Conservation (phyloP, 2,329 filamentous ascomycete genomes). For the Colletotrichum cereale region DNA sequence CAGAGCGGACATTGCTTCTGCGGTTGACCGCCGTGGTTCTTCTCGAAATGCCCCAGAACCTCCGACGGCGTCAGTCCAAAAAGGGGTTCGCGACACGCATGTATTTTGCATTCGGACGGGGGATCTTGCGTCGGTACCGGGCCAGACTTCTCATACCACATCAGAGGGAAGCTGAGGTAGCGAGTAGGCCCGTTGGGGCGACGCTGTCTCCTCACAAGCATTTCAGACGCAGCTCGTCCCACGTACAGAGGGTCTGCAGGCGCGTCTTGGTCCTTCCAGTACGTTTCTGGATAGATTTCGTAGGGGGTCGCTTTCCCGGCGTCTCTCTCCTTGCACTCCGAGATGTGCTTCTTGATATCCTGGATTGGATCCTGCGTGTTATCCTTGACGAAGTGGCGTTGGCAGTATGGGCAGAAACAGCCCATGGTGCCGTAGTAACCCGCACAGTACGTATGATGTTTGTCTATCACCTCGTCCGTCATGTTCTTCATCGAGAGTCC, state of each 20-base stretch:
- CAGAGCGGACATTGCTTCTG: constrained; percentile 36
- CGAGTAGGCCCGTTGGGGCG: constrained; percentile 22
- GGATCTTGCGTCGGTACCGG: constrained; percentile 27
- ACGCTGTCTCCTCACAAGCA: constrained; percentile 5
- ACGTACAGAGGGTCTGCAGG: constrained; percentile 36
- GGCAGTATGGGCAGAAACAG: constrained; percentile 44
- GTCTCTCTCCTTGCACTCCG: constrained; percentile 2
- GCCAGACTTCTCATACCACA: constrained; percentile 37
- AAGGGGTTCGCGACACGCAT: constrained; percentile 32
- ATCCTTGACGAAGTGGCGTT: constrained; percentile 6
- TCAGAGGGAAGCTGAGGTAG: constrained; percentile 20
- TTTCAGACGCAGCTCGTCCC: constrained; percentile 5
- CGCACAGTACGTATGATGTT: constrained; percentile 39
- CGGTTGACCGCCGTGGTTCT: constrained; percentile 29
- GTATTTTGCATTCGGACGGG: constrained; percentile 27
- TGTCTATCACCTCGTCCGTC: constrained; percentile 24
- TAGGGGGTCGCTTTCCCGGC: constrained; percentile 26
- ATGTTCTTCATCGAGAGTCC: constrained; percentile 31
- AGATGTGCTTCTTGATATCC: constrained; percentile 29
- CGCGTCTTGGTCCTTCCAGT: constrained; percentile 20
- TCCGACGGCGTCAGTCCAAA: constrained; percentile 36
- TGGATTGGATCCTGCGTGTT: not conserved
- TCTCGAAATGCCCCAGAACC: constrained; percentile 38
- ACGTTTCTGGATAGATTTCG: constrained; percentile 35
- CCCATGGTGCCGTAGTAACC: constrained; percentile 39